Evolutionary conservation across 805 yeast genomes (phyloP), one percentile per base, ranked within the genome.

Genomic region (Starmerella vaccinii): DNA sequence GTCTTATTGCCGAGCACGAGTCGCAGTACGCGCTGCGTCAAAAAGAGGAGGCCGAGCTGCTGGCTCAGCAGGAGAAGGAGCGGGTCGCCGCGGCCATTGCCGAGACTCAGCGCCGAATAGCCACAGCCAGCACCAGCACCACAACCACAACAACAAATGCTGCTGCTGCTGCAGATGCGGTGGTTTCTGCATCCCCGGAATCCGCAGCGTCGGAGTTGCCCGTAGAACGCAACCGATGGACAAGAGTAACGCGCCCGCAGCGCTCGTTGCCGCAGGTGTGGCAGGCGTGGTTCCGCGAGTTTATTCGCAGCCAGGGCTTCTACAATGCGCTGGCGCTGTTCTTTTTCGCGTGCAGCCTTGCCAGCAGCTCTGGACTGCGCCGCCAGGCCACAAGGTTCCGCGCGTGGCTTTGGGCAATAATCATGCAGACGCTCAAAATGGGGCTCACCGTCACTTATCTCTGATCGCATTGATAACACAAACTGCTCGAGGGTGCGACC

Each of bases 391-490:
- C n/a, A 12, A 19, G 40, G n/a, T 50, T 50, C 21, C 9, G 45
- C 9, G 5, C n/a, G 5, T 57, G 60, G 60, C 42, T 52, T 6
- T 49, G 51, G 54, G 21, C 22, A 4, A 46, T 58, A 3, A 15
- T 53, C 5, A 26, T 27, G 19, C 32, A 46, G 29, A 50, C 54
- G 26, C 30, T 51, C 1, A 27, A 35, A 6, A 57, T 57, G 60
- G 58, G 52, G 2, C 40, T 55, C 13, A 48, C 47, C 7, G 60
- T 57, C 9, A 55, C 60, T 1, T 57, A 57, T 27, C 43, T 57
- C 19, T 57, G 46, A 41, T 15, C 33, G n/a, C n/a, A n/a, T n/a
- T n/a, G n/a, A n/a, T n/a, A n/a, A n/a, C n/a, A n/a, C n/a, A n/a
- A n/a, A n/a, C n/a, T n/a, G n/a, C n/a, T n/a, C n/a, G n/a, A n/a